These are phyloP conservation scores for Kuraishia capsulata DNA, from an alignment of 805 yeast genomes.

Conservation along the genomic window DNA sequence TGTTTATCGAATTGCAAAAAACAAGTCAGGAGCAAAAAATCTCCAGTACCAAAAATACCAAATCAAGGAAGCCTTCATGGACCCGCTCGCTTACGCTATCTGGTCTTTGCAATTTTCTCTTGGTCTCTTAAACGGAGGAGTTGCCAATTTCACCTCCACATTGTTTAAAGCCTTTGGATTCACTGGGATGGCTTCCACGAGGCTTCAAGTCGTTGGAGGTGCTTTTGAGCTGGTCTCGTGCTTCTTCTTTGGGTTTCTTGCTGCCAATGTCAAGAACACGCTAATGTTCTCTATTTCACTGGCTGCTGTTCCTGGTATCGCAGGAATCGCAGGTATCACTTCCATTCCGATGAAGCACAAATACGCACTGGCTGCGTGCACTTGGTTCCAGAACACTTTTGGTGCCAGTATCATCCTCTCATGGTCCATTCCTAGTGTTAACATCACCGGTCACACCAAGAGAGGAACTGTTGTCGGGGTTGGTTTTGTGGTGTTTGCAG, in stretches of 20 bases:
- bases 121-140: slow-evolving; percentile 21
- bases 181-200: slow-evolving; percentile 17
- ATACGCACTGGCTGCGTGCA: slow-evolving; percentile 17
- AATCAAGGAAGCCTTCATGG: slow-evolving; percentile 31
- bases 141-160: slow-evolving; percentile 37
- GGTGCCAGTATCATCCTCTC: slow-evolving; percentile 7
- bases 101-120: slow-evolving; percentile 1
- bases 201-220: slow-evolving; percentile 17
- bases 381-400: slow-evolving; percentile 11
- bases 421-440: slow-evolving; percentile 15
- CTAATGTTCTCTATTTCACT: slow-evolving; percentile 12
- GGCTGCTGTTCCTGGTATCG: slow-evolving; percentile 9
- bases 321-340: slow-evolving; percentile 7
- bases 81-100: slow-evolving; percentile 17
- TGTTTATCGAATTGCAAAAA: slow-evolving; percentile 20
- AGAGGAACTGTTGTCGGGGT: slow-evolving; percentile 44
- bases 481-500: slow-evolving; percentile 51
- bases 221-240: slow-evolving; percentile 20
- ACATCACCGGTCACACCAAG: slow-evolving; percentile 63
- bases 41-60: slow-evolving; percentile 29
- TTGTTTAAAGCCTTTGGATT: slow-evolving; percentile 25
- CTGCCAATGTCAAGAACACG: slow-evolving; percentile 14
- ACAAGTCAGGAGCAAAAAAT: slow-evolving; percentile 35
- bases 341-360: slow-evolving; percentile 13
- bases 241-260: slow-evolving; percentile 20